Percentiles rank a stretch among this genome's conserved stretches.
Evolutionary conservation across 139 green algal genomes (phyloP).

Genomic region (Chlorella sp.): DNA sequence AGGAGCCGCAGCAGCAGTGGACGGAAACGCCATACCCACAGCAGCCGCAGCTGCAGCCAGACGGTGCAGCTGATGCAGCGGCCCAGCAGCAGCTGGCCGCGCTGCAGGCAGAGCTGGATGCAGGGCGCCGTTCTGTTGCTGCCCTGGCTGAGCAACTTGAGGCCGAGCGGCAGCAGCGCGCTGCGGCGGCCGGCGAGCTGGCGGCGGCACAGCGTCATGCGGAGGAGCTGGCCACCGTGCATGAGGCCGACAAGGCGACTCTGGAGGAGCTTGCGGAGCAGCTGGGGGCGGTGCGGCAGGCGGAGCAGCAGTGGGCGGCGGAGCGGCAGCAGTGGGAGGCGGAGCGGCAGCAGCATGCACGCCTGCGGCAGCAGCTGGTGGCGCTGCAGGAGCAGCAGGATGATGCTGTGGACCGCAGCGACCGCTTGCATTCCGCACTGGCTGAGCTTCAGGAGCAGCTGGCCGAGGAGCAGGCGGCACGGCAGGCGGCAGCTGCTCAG

Average conservation of each 20-base stretch:
- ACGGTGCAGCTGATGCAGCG: not conserved
- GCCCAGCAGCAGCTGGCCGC: not conserved
- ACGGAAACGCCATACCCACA: too few species aligned
- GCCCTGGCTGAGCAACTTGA: not conserved
- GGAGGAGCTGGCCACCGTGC: not conserved
- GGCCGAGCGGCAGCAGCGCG: not conserved
- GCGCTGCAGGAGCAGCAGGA: slow-evolving; percentile 13
- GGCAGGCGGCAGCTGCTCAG: not conserved
- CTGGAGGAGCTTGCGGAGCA: slow-evolving; percentile 29
- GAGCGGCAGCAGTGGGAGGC: slow-evolving; percentile 2
- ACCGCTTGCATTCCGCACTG: not conserved
- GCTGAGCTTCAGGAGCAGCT: slow-evolving; percentile 29
- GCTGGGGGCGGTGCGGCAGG: slow-evolving; percentile 19
- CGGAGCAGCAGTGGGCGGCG: slow-evolving; percentile 18
- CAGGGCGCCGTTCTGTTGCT: not conserved
- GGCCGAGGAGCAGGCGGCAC: not conserved
- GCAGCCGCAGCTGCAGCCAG: not conserved
- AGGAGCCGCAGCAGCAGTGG: not conserved
- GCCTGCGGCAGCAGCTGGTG: slow-evolving; percentile 17
- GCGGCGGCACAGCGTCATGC: not conserved
- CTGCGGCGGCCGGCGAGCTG: not conserved
- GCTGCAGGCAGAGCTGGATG: slow-evolving; percentile 2
- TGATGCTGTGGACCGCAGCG: not conserved
- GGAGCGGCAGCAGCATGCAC: slow-evolving; percentile 16
- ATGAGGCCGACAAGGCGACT: slow-evolving; percentile 1